A percentile compares a stretch with the other conserved stretches of the same genome.
These are phyloP conservation scores for Coccomyxa subellipsoidea DNA, from an alignment of 163 green algal species.

Conservation along the genomic window DNA sequence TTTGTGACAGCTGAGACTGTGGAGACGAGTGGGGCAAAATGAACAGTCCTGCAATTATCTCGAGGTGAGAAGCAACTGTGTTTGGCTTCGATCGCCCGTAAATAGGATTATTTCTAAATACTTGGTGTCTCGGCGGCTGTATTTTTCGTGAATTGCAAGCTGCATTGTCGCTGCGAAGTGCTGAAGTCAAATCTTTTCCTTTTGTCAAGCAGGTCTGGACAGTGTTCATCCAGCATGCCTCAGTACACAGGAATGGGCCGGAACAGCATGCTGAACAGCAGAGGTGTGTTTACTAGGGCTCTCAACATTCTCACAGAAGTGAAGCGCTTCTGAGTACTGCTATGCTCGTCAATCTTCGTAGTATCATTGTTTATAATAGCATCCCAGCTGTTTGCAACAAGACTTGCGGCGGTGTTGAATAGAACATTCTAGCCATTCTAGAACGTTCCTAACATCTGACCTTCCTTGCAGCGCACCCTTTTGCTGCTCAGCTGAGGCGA, in stretches of 20 bases:
- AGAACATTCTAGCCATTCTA: background rate
- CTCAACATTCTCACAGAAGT: background rate
- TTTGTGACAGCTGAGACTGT: no score
- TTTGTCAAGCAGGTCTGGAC: background rate
- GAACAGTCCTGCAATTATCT: background rate
- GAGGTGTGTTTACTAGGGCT: slow-evolving; percentile 10
- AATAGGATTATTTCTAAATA: background rate
- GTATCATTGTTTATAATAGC: background rate
- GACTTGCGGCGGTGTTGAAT: background rate
- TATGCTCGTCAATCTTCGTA: background rate
- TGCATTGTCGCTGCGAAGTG: background rate
- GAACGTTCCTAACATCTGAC: background rate
- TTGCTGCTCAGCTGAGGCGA: background rate
- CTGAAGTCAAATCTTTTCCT: background rate
- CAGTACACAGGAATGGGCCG: background rate
- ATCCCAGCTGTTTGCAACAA: background rate
- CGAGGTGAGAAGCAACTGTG: background rate
- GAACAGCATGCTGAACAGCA: background rate
- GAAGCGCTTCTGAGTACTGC: background rate
- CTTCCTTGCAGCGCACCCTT: background rate
- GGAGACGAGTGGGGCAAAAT: no score
- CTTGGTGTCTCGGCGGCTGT: background rate
- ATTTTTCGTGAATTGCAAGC: slow-evolving; percentile 3
- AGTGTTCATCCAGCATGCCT: background rate
- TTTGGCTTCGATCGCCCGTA: background rate